Base-by-base conservation (phyloP, 2,329 filamentous ascomycete species). In the Aspergillus japonicus region DNA sequence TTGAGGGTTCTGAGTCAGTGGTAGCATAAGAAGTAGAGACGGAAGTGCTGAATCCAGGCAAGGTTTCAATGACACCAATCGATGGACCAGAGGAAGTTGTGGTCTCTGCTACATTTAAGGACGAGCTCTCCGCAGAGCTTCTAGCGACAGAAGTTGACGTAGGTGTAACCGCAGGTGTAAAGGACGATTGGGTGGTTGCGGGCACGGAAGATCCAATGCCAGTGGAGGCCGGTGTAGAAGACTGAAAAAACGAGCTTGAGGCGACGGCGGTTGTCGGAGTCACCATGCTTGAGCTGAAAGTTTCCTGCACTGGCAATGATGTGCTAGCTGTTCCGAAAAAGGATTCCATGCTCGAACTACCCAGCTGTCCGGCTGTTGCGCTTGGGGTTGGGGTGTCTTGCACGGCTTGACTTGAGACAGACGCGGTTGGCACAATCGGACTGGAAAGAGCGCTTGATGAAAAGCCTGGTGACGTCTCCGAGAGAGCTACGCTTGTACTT, bases 131-230 rank as follows among this genome's bases (percentile, higher is more conserved):
- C 14, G 39, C 47, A 8, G 53, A 31, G 24, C 42, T 47, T n/a
- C 12, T 31, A 3, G 42, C 19, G 12, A 47, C 21, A 33, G 0
- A 10, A 11, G 2, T 24, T 8, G 39, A 54, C 14, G 44, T 39
- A 16, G 31, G 33, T 16, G n/a, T 11, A 0, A 21, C 52, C 33
- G 19, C 42, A 33, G 5, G 16, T 31, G 42, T 21, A 24, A 47
- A 54, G 23, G 52, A 54, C 23, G 35, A 56, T 21, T 52, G 31
- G 2, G 29, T 47, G 39, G 52, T 51, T 24, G 54, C 50, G 50
- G 33, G 42, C 48, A 55, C 11, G 21, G 49, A 6, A 19, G 31
- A n/a, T 14, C 56, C 47, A 10, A 54, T 39, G 12, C 12, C 23
- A 47, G 29, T 52, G 16, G 29, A 26, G 3, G 48, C 26, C n/a